Base-by-base conservation (phyloP, 2,329 filamentous ascomycete species). In the Lachnellula cervina region DNA sequence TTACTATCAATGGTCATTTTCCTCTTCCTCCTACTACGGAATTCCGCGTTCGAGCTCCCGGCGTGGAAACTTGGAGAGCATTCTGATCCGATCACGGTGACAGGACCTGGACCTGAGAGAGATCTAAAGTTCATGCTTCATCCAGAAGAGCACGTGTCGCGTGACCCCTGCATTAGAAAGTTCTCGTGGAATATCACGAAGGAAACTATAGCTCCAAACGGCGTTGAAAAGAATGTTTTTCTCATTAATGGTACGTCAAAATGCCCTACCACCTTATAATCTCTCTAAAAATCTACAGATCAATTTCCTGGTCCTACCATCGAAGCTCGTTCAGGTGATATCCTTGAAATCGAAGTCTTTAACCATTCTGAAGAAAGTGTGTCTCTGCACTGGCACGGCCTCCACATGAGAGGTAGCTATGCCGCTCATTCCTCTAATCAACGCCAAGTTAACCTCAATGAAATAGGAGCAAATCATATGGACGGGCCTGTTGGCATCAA, bases 321-420 rank as follows among this genome's bases (percentile, higher is more conserved):
- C 21, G 77, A 79, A 64, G 72, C 71, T 8, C 72, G 75, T 11
- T 71, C 76, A 0, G 77, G 77, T 9, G 77, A 80, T 64, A 71
- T 63, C 0, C 59, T 79, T 2, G 57, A 73, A 4, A 70, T 80
- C 38, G 68, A 70, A 5, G 74, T 79, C 13, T 66, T 32, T 79
- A 57, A 57, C 44, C 48, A 79, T 64, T 40, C 60, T 2, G 65
- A 72, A 8, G 72, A 77, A 23, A 63, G 68, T 4, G 49, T 77
- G 7, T 69, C 75, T 1, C 58, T 79, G 6, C 76, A 78, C 58
- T 79, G 76, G 76, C 76, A 78, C 65, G 77, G 76, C 4, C 64
- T 77, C 2, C 69, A 75, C 59, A 71, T 76, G 63, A 57, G 65
- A 54, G 71, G 54, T 57, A 38, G 35, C 35, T 38, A 44, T 23